Conservation (phyloP, 2,329 filamentous ascomycete genomes). For the Sclerotinia subarctica region DNA sequence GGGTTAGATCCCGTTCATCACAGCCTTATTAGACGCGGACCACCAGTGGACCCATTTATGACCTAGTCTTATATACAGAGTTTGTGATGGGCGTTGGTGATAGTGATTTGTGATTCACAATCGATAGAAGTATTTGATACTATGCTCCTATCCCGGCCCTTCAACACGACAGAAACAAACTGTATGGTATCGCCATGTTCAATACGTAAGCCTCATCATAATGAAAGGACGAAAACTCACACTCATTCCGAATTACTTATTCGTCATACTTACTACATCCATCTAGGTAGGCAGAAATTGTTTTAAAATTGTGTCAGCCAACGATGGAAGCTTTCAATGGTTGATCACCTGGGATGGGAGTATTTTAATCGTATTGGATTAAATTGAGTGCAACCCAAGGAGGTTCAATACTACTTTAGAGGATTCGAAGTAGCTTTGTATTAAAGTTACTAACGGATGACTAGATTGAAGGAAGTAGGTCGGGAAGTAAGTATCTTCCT, state of each 20-base stretch:
- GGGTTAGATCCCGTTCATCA: background rate
- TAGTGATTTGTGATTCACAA: background rate
- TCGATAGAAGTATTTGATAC: background rate
- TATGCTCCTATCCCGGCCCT: background rate
- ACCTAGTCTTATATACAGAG: background rate
- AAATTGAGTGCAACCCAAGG: background rate
- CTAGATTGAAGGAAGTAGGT: background rate
- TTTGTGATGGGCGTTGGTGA: background rate
- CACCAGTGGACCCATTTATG: background rate
- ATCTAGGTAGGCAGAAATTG: background rate
- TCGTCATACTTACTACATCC: background rate
- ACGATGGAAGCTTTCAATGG: background rate
- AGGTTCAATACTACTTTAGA: background rate
- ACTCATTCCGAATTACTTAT: background rate
- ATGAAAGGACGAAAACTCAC: background rate
- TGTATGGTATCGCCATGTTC: background rate
- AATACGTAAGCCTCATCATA: background rate
- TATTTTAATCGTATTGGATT: background rate
- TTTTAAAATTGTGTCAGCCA: constrained; percentile 4
- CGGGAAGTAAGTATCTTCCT: background rate
- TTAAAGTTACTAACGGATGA: background rate
- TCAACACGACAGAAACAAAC: background rate
- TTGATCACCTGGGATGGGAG: background rate
- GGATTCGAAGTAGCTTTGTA: background rate
- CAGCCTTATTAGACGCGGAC: background rate